Conservation (phyloP, 2,329 filamentous ascomycete genomes). For the Ceratocystiopsis minuta region DNA sequence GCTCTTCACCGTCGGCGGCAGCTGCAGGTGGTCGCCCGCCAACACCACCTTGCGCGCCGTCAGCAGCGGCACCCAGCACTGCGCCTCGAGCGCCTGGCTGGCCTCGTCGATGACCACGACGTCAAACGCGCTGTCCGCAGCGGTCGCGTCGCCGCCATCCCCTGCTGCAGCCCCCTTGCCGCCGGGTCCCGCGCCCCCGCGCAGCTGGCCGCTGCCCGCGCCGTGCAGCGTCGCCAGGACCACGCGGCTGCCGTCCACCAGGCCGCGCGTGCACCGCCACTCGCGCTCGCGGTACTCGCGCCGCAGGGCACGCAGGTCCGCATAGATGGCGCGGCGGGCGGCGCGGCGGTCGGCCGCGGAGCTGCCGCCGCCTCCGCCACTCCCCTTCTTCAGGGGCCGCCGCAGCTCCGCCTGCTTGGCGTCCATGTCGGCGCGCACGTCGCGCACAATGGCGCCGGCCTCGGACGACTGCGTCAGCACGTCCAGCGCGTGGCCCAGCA, state of each 20-base stretch:
- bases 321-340: slow-evolving; percentile 54
- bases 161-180: too few species aligned
- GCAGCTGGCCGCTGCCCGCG: slow-evolving; percentile 68
- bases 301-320: slow-evolving; percentile 65
- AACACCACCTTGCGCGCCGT: slow-evolving; percentile 70
- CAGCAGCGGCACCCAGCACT: slow-evolving; percentile 87
- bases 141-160: neutral
- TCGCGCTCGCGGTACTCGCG: slow-evolving; percentile 82
- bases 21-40: slow-evolving; percentile 83
- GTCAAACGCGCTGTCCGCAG: slow-evolving; percentile 56
- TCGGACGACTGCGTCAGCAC: slow-evolving; percentile 81
- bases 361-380: neutral
- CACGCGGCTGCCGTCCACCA: slow-evolving; percentile 65
- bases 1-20: slow-evolving; percentile 89
- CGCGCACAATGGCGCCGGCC: slow-evolving; percentile 72
- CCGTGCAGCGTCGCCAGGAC: slow-evolving; percentile 88
- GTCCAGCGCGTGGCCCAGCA: slow-evolving; percentile 79
- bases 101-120: slow-evolving; percentile 93
- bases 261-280: slow-evolving; percentile 55
- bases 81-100: slow-evolving; percentile 85
- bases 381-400: slow-evolving; percentile 44
- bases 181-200: slow-evolving; percentile 11
- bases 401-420: slow-evolving; percentile 80
- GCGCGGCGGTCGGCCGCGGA: slow-evolving; percentile 21
- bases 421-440: slow-evolving; percentile 86